phyloP scores from a whole-genome alignment of 306 rosid species.

The Adenanthera pavonina region DNA sequence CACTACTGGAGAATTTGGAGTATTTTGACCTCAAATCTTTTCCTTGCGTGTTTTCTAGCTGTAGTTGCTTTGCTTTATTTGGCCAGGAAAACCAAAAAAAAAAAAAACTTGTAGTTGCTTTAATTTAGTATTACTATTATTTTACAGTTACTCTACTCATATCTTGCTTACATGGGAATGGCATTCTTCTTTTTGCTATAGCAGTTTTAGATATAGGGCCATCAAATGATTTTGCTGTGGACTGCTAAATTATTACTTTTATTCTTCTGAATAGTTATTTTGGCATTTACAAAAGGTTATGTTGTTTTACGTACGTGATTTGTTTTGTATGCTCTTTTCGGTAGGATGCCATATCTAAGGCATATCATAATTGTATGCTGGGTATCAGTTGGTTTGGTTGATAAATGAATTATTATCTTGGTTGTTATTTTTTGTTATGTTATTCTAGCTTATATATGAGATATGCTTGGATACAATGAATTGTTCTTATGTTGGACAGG shows the following conservation, averaged over 20 bases:
- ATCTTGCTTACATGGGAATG: background rate
- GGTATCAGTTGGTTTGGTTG: background rate
- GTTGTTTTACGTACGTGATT: background rate
- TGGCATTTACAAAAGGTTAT: background rate
- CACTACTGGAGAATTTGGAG: too few species aligned
- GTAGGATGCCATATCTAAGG: background rate
- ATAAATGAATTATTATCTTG: too few species aligned
- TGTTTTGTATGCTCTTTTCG: background rate
- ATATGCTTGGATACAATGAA: background rate
- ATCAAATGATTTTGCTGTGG: background rate
- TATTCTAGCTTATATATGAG: too few species aligned
- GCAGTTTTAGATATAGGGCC: background rate
- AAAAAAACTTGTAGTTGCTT: too few species aligned
- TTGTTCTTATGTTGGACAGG: constrained; percentile 48
- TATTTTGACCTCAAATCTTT: background rate
- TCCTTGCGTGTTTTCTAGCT: background rate
- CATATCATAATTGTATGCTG: background rate
- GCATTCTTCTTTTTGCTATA: background rate
- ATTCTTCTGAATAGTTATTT: background rate
- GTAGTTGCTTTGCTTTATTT: background rate
- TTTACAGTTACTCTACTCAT: background rate
- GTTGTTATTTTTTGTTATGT: background rate
- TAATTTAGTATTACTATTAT: too few species aligned
- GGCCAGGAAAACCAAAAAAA: too few species aligned
- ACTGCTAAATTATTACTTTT: background rate